Evolutionary conservation across 2,329 filamentous ascomycete genomes (phyloP).

Genomic region (Pyrenophora seminiperda): DNA sequence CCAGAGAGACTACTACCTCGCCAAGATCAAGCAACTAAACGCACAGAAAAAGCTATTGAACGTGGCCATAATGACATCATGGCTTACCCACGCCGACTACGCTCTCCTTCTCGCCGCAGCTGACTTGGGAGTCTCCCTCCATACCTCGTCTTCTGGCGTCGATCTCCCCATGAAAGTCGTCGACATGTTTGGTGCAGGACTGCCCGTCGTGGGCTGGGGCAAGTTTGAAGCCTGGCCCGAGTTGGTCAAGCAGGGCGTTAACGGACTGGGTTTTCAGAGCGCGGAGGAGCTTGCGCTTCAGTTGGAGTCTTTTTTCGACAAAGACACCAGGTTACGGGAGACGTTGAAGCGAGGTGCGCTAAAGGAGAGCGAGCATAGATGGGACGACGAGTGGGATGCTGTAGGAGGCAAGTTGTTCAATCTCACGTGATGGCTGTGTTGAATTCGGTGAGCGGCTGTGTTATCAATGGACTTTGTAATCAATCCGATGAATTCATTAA

Average conservation of each 20-base stretch:
- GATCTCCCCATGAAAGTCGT: constrained; percentile 99
- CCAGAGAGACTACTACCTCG: constrained; percentile 75
- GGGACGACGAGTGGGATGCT: constrained; percentile 92
- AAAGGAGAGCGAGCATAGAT: constrained; percentile 74
- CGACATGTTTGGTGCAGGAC: constrained; percentile 95
- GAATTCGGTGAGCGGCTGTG: too few species aligned
- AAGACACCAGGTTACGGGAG: constrained; percentile 60
- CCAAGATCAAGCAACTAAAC: constrained; percentile 66
- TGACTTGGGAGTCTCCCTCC: constrained; percentile 87
- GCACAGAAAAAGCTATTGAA: constrained; percentile 67
- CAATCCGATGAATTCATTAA: too few species aligned
- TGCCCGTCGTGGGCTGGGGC: constrained; percentile 87
- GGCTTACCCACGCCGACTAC: constrained; percentile 84
- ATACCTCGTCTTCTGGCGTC: constrained; percentile 91
- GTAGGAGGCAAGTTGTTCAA: constrained; percentile 74
- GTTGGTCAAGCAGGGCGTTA: constrained; percentile 83
- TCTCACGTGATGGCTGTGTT: background rate
- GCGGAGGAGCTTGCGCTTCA: constrained; percentile 67
- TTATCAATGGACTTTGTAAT: too few species aligned
- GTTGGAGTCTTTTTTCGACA: constrained; percentile 67
- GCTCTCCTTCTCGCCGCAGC: constrained; percentile 81
- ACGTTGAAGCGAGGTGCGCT: constrained; percentile 71
- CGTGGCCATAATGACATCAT: constrained; percentile 78
- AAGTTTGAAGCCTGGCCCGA: constrained; percentile 88
- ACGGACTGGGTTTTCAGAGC: constrained; percentile 83